Conservation (phyloP, 2,329 filamentous ascomycete genomes). For the Aspergillus pseudotamarii region DNA sequence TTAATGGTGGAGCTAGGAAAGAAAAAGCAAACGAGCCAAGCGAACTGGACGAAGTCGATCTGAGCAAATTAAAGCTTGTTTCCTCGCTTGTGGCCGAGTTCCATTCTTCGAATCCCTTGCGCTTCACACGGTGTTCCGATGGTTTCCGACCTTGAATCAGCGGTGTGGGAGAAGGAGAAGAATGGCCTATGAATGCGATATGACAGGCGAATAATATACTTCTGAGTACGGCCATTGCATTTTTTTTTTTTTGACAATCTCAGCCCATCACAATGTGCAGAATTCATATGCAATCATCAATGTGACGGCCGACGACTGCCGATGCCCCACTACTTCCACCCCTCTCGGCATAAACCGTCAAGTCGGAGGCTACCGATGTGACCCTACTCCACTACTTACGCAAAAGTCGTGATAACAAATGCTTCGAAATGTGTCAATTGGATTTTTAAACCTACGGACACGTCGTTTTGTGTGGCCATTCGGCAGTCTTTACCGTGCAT, state of each 20-base stretch:
- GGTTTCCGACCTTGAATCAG: background rate
- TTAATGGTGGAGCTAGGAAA: background rate
- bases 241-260: background rate
- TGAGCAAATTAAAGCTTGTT: slow-evolving; percentile 1
- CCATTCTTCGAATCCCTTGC: background rate
- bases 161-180: background rate
- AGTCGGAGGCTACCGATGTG: background rate
- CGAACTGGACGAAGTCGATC: background rate
- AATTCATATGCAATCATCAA: background rate
- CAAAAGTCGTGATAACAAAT: background rate
- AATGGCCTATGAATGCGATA: background rate
- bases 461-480: no score
- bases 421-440: background rate
- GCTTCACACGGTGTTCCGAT: background rate
- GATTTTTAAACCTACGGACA: background rate
- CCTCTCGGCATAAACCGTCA: background rate
- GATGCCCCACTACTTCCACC: background rate
- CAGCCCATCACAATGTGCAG: background rate
- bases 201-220: background rate
- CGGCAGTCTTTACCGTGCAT: background rate
- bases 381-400: background rate
- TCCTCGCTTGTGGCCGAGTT: background rate
- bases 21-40: background rate
- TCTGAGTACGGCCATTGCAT: background rate
- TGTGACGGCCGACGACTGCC: background rate